Evolutionary conservation across 139 green algal genomes (phyloP).

Genomic region (Micromonas commoda): DNA sequence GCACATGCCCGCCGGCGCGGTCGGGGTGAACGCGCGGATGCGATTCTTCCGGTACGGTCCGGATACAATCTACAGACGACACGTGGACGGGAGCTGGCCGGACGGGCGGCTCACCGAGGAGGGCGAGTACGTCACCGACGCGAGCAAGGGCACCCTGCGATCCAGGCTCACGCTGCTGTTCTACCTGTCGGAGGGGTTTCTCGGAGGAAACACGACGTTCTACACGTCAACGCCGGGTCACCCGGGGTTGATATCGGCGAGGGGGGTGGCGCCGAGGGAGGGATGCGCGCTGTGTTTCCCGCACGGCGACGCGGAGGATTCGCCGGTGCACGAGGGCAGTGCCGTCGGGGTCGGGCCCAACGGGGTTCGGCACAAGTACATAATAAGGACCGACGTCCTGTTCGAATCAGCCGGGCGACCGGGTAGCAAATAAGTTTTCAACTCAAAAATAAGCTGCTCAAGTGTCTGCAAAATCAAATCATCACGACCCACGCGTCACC

Average conservation of each 20-base stretch:
- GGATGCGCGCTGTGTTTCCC: constrained; percentile 32
- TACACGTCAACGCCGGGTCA: neutral
- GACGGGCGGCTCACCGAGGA: neutral
- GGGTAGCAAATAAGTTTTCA: neutral
- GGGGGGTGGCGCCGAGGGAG: constrained; percentile 3
- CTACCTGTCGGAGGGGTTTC: constrained; percentile 36
- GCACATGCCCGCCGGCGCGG: neutral
- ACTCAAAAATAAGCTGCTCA: neutral
- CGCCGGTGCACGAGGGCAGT: constrained; percentile 35
- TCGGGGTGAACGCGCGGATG: constrained; percentile 28
- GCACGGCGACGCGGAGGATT: constrained; percentile 26
- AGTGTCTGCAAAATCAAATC: neutral
- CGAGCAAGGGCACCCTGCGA: neutral
- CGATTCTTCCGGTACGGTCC: constrained; percentile 28
- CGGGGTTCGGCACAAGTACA: constrained; percentile 28
- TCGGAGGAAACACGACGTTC: constrained; percentile 36
- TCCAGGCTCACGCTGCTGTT: constrained; percentile 34
- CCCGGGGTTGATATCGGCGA: neutral
- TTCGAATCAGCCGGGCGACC: constrained; percentile 5
- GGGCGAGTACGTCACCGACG: constrained; percentile 18
- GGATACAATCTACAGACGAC: constrained; percentile 26
- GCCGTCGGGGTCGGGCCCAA: neutral
- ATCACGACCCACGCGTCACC: neutral
- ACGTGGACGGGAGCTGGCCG: constrained; percentile 34
- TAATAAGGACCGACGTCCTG: constrained; percentile 34